Percentiles rank a stretch among this genome's conserved stretches.
Evolutionary conservation across 2,329 filamentous ascomycete species (phyloP).

Genomic region (Penicillium occitanis): DNA sequence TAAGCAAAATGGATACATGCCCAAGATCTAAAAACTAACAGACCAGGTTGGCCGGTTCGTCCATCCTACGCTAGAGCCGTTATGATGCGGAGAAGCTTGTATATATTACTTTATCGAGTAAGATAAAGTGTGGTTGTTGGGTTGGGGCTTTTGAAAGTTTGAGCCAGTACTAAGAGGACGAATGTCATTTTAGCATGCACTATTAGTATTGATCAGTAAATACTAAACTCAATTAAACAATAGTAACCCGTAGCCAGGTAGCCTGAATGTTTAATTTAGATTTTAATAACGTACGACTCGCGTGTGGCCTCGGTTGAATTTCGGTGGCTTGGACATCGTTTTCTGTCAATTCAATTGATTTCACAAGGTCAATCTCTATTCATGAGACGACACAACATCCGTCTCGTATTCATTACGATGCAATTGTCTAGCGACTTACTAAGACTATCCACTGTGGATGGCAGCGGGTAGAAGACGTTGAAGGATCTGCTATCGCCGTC

Average conservation of each 20-base stretch:
- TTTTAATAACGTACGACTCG: not conserved
- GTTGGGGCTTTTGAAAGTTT: not conserved
- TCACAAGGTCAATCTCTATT: not conserved
- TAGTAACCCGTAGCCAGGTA: not conserved
- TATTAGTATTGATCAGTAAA: not conserved
- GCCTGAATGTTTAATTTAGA: not conserved
- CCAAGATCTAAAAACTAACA: not conserved
- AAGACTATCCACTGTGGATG: constrained; percentile 4
- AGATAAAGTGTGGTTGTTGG: not conserved
- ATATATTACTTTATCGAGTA: constrained; percentile 10
- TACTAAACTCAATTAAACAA: not conserved
- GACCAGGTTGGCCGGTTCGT: not conserved
- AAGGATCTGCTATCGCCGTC: not conserved
- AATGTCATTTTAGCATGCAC: not conserved
- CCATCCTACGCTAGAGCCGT: not conserved
- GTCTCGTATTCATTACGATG: not conserved
- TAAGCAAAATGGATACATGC: not conserved
- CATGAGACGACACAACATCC: not conserved
- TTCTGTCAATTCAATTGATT: not conserved
- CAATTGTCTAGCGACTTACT: not conserved
- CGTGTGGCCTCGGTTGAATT: not conserved
- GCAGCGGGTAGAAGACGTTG: not conserved
- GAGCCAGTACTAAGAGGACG: not conserved
- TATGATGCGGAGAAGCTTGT: constrained; percentile 8
- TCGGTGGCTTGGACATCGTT: not conserved